Evolutionary conservation across 495 filamentous ascomycete species (phyloP).

Genomic region (Pseudevernia furfuracea): DNA sequence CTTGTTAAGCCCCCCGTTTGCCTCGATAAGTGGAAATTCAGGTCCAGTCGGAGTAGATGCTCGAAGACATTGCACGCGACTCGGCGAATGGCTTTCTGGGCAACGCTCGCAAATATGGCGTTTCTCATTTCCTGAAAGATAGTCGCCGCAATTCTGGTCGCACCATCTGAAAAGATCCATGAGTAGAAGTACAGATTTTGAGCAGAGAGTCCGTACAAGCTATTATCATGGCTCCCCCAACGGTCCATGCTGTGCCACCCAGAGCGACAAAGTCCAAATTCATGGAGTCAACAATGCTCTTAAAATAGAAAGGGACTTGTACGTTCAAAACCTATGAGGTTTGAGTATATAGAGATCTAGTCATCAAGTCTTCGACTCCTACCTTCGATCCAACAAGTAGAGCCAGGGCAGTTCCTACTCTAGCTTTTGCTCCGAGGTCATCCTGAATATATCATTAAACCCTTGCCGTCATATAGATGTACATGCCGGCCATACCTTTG

Average conservation of each 20-base stretch:
- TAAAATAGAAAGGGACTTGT: constrained; percentile 97
- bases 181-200: not conserved
- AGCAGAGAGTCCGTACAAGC: constrained; percentile 51
- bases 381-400: constrained; percentile 85
- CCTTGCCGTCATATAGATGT: not conserved
- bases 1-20: constrained; percentile 92
- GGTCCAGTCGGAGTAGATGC: constrained; percentile 78
- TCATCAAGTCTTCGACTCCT: not conserved
- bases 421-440: constrained; percentile 69
- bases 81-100: constrained; percentile 87
- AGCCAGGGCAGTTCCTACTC: constrained; percentile 72
- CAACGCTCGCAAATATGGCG: constrained; percentile 92
- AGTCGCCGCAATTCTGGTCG: constrained; percentile 76
- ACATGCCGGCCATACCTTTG: constrained; percentile 50
- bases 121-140: constrained; percentile 88
- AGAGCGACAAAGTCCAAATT: constrained; percentile 82
- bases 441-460: constrained; percentile 36
- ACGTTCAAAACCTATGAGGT: constrained; percentile 71
- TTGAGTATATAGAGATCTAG: constrained; percentile 1
- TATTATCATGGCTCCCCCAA: constrained; percentile 85
- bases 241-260: constrained; percentile 78
- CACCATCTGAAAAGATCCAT: constrained; percentile 53
- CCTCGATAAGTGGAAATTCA: constrained; percentile 87
- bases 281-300: constrained; percentile 93
- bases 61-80: constrained; percentile 90